These are phyloP conservation scores for Wickerhamiella spandovensis DNA, from an alignment of 805 yeast genomes.

Conservation along the genomic window DNA sequence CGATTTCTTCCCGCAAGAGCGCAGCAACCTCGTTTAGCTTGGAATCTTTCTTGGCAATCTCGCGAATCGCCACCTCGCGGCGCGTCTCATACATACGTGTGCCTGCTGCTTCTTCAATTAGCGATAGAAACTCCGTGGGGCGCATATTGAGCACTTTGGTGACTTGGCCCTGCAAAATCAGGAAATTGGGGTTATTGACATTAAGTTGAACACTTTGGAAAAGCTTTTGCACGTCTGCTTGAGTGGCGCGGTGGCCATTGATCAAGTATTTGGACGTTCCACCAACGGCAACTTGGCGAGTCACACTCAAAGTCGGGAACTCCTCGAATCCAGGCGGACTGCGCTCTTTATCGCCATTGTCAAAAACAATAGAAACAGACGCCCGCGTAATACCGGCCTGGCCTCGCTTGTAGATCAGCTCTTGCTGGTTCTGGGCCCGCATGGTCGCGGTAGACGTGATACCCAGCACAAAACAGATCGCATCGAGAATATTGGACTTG, in stretches of 20 bases:
- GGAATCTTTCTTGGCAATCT: conserved; percentile 82
- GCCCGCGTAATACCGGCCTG: conserved; percentile 98
- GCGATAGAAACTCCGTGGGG: conserved; percentile 74
- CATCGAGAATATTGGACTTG: conserved; percentile 88
- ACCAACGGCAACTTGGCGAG: conserved; percentile 81
- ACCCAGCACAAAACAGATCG: conserved; percentile 96
- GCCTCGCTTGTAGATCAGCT: conserved; percentile 89
- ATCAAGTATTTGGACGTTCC: conserved; percentile 86
- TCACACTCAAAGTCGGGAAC: conserved; percentile 57
- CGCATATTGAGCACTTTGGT: conserved; percentile 96
- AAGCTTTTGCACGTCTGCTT: conserved; percentile 74
- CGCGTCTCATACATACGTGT: conserved; percentile 91
- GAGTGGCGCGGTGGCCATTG: conserved; percentile 94
- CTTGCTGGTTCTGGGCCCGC: conserved; percentile 85
- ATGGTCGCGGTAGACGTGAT: conserved; percentile 91
- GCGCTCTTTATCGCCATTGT: conserved; percentile 59
- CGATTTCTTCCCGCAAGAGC: conserved; percentile 72
- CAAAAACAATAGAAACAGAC: conserved; percentile 89
- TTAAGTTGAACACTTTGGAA: conserved; percentile 93
- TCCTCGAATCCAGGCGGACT: conserved; percentile 84
- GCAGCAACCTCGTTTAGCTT: conserved; percentile 67
- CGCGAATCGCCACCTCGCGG: conserved; percentile 78
- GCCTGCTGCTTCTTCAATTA: conserved; percentile 97
- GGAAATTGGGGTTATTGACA: conserved; percentile 91
- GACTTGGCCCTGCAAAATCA: conserved; percentile 97